Percentiles rank a stretch among this genome's conserved stretches.
phyloP scores from a whole-genome alignment of 2,329 filamentous ascomycete genomes.

The Hypoxylon sp. region DNA sequence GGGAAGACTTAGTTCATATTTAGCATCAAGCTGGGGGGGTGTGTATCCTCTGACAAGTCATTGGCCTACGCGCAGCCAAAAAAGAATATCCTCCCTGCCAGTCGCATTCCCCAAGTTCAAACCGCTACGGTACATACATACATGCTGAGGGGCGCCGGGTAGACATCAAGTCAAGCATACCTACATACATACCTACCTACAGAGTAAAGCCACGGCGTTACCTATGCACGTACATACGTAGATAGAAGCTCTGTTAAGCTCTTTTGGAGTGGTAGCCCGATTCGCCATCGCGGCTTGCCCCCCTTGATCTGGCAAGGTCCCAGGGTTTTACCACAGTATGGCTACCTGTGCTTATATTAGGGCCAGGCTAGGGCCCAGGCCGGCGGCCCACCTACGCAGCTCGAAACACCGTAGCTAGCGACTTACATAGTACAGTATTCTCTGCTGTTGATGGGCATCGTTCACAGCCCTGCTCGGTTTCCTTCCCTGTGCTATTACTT shows the following conservation, averaged over 20 bases:
- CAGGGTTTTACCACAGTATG: constrained; percentile 49
- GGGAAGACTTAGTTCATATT: constrained; percentile 42
- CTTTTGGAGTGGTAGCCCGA: constrained; percentile 46
- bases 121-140: constrained; percentile 32
- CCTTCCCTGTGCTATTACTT: constrained; percentile 55
- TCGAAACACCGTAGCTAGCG: constrained; percentile 56
- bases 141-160: constrained; percentile 2
- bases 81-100: constrained; percentile 26
- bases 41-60: constrained; percentile 30
- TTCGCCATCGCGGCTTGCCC: constrained; percentile 51
- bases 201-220: constrained; percentile 9
- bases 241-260: constrained; percentile 41
- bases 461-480: constrained; percentile 58
- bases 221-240: constrained; percentile 24
- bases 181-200: constrained; percentile 19
- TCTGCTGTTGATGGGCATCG: constrained; percentile 52
- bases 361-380: constrained; percentile 44
- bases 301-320: constrained; percentile 50
- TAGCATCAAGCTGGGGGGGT: constrained; percentile 44
- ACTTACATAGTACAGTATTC: constrained; percentile 39
- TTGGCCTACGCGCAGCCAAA: constrained; percentile 29
- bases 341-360: constrained; percentile 49
- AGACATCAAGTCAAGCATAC: constrained; percentile 28
- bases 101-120: constrained; percentile 24
- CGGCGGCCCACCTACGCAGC: constrained; percentile 50